phyloP scores from a whole-genome alignment of 2,329 filamentous ascomycete genomes.

The Allantophomopsis lycopodina region DNA sequence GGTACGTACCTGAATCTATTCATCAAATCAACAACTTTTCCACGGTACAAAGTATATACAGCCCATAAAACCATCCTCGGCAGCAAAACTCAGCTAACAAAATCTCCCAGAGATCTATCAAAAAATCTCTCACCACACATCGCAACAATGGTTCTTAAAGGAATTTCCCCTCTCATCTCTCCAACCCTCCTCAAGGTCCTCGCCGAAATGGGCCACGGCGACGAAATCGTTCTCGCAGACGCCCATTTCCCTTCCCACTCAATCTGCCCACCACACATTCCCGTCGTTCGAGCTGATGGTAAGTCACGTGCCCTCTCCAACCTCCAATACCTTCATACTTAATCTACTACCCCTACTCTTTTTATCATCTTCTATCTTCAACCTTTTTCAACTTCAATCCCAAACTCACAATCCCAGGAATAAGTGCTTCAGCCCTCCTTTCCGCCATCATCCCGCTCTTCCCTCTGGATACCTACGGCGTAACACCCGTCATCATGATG shows the following conservation, averaged over 20 bases:
- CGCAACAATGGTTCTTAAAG: conserved; percentile 5
- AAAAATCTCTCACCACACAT: too few species aligned
- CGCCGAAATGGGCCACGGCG: conserved; percentile 5
- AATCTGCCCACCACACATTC: conserved; percentile 1
- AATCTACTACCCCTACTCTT: neutral
- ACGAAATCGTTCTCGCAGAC: conserved; percentile 5
- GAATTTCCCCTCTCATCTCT: conserved; percentile 5
- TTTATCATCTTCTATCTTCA: too few species aligned
- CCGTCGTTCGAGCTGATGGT: conserved; percentile 2
- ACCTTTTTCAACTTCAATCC: too few species aligned
- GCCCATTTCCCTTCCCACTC: conserved; percentile 5
- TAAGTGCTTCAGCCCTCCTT: conserved; percentile 3
- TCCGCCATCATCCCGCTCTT: conserved; percentile 3
- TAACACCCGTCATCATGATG: conserved; percentile 5
- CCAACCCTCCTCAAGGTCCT: conserved; percentile 5
- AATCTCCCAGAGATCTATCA: too few species aligned
- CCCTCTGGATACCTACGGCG: conserved; percentile 3
- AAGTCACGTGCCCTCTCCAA: conserved; percentile 1
- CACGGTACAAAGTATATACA: too few species aligned
- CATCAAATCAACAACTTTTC: too few species aligned
- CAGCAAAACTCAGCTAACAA: too few species aligned
- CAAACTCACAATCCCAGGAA: neutral
- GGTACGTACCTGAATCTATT: too few species aligned
- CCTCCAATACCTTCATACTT: neutral
- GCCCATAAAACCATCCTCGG: too few species aligned